A percentile compares a stretch with the other conserved stretches of the same genome.
phyloP scores from a whole-genome alignment of 164 flowering plant species.

The Chimonanthus salicifolius region DNA sequence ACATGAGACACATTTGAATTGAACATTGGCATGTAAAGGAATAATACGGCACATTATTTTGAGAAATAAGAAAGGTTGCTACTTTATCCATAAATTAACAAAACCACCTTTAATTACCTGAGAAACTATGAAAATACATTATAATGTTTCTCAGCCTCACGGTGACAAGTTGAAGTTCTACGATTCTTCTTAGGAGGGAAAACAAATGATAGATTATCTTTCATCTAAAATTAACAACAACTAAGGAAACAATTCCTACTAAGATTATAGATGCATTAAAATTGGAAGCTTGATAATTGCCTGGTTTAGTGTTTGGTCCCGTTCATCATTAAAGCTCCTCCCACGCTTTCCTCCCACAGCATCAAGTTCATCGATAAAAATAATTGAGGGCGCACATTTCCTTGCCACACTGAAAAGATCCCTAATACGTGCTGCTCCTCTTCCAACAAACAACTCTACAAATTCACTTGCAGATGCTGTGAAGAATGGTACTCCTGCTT shows the following conservation, averaged over 20 bases:
- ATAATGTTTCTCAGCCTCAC: neutral
- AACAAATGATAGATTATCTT: neutral
- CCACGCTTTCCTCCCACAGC: constrained; percentile 99
- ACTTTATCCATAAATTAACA: too few relatives aligned
- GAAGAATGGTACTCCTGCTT: constrained; percentile 98
- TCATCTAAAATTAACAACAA: neutral
- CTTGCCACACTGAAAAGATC: constrained; percentile 85
- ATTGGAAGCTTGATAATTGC: constrained; percentile 22
- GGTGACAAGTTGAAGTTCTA: neutral
- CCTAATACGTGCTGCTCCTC: constrained; percentile 98
- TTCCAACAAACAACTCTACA: constrained; percentile 97
- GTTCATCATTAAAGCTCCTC: constrained; percentile 95
- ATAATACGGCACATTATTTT: neutral
- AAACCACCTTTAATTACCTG: neutral
- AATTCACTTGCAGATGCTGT: constrained; percentile 96
- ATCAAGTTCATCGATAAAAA: constrained; percentile 97
- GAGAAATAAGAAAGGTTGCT: neutral
- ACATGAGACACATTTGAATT: neutral
- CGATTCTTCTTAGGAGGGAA: neutral
- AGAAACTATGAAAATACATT: neutral
- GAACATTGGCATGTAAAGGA: neutral
- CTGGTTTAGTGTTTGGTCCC: constrained; percentile 97
- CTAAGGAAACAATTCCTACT: neutral
- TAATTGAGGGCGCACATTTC: constrained; percentile 84
- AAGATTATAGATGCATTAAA: neutral